A percentile compares a stretch with the other conserved stretches of the same genome.
phyloP scores from a whole-genome alignment of 2,329 filamentous ascomycete species.

The Diaporthe velutina region DNA sequence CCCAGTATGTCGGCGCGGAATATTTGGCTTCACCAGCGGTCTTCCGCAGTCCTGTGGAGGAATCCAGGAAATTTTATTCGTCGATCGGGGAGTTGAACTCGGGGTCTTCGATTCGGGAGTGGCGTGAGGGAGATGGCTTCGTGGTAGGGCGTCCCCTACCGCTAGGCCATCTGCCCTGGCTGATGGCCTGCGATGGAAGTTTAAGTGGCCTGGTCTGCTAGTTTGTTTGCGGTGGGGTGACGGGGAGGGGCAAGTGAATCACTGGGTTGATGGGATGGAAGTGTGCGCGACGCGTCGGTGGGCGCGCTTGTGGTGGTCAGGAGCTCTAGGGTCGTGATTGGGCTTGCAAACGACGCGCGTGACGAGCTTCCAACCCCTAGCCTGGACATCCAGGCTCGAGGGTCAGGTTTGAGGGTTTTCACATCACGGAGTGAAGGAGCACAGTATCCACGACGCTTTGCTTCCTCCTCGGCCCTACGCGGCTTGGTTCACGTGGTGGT shows the following conservation, averaged over 20 bases:
- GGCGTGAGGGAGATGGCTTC: slow-evolving; percentile 11
- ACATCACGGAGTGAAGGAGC: background rate
- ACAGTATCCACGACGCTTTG: background rate
- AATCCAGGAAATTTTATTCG: background rate
- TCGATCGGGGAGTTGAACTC: slow-evolving; percentile 13
- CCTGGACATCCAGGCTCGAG: background rate
- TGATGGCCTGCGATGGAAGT: background rate
- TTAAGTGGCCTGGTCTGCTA: background rate
- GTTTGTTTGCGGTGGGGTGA: background rate
- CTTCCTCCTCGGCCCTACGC: background rate
- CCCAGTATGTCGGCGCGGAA: background rate
- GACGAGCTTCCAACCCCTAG: background rate
- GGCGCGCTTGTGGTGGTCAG: background rate
- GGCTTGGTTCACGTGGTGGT: background rate
- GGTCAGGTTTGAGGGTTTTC: too few relatives aligned
- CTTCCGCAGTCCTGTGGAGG: background rate
- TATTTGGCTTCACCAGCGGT: background rate
- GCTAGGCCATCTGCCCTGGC: background rate
- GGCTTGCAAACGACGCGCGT: background rate
- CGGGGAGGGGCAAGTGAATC: background rate
- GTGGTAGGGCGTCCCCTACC: slow-evolving; percentile 14
- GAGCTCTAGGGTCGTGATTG: background rate
- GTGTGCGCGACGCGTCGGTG: background rate
- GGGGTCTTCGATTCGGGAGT: slow-evolving; percentile 15
- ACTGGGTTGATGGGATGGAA: slow-evolving; percentile 5